Evolutionary conservation across 2,329 filamentous ascomycete species (phyloP).

Genomic region (Fusarium foetens): DNA sequence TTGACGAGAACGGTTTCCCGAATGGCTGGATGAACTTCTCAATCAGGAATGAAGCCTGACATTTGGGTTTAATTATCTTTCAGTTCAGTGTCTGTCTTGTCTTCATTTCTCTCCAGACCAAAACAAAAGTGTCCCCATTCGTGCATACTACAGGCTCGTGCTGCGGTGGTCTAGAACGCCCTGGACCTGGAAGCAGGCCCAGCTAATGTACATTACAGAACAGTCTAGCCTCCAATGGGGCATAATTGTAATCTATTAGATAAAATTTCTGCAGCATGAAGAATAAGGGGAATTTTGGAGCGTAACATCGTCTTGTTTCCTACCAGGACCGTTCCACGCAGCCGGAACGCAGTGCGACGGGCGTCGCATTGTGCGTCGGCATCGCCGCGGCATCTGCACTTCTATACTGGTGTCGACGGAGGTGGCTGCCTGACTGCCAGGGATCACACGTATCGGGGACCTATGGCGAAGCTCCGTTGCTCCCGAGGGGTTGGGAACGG

Average conservation of each 20-base stretch:
- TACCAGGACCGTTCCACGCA: not conserved
- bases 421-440: not conserved
- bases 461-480: not conserved
- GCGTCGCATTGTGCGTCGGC: not conserved
- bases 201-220: not conserved
- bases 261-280: not conserved
- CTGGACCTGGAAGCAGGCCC: not conserved
- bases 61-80: not conserved
- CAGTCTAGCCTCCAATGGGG: not conserved
- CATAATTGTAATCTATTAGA: not conserved
- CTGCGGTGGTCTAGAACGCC: not conserved
- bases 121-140: not conserved
- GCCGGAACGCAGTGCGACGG: not conserved
- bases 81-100: not conserved
- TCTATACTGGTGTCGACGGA: not conserved
- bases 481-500: slow-evolving; percentile 4
- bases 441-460: not conserved
- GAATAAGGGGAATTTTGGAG: not conserved
- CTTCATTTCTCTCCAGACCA: not conserved
- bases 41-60: not conserved
- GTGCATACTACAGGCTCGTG: not conserved
- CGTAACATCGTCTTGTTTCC: not conserved
- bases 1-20: not conserved
- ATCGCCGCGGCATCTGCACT: not conserved
- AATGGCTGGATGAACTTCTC: not conserved